Conservation (phyloP, 2,329 filamentous ascomycete genomes). For the Xylaria hypoxylon region DNA sequence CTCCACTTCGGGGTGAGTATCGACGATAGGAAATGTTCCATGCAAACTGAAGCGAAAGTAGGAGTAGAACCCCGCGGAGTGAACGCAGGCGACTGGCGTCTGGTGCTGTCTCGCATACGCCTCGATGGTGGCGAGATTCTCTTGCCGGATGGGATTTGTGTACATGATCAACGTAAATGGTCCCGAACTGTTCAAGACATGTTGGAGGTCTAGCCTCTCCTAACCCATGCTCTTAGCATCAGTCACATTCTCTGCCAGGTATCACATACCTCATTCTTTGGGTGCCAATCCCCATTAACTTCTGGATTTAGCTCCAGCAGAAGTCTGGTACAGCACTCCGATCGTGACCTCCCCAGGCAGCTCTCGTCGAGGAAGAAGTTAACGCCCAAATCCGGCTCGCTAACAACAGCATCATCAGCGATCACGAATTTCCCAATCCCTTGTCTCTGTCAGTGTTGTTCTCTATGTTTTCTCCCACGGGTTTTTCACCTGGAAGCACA, state of each 20-base stretch:
- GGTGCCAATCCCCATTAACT: constrained; percentile 79
- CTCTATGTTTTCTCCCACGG: background rate
- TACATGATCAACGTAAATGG: constrained; percentile 68
- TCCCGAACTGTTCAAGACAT: constrained; percentile 56
- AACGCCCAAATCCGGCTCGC: constrained; percentile 85
- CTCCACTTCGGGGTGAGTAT: constrained; percentile 92
- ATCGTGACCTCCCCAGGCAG: constrained; percentile 80
- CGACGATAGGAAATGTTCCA: constrained; percentile 88
- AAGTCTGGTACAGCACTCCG: constrained; percentile 79
- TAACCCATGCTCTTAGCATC: constrained; percentile 40
- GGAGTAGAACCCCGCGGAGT: constrained; percentile 92
- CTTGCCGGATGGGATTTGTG: constrained; percentile 60
- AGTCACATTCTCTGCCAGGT: constrained; percentile 6
- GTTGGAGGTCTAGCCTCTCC: constrained; percentile 53
- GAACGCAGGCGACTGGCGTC: constrained; percentile 82
- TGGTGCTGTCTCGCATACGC: constrained; percentile 64
- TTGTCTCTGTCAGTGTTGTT: constrained; percentile 50
- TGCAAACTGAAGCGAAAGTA: constrained; percentile 85
- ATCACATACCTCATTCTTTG: constrained; percentile 57
- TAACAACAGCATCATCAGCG: constrained; percentile 81
- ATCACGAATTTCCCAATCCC: constrained; percentile 93
- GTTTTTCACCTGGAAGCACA: constrained; percentile 78
- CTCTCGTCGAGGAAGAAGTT: constrained; percentile 95
- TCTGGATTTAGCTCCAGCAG: constrained; percentile 93
- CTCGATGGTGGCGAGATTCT: constrained; percentile 59